Percentiles rank a stretch among this genome's conserved stretches.
These are phyloP conservation scores for Hamigera avellanea DNA, from an alignment of 495 filamentous ascomycete genomes.

Conservation along the genomic window DNA sequence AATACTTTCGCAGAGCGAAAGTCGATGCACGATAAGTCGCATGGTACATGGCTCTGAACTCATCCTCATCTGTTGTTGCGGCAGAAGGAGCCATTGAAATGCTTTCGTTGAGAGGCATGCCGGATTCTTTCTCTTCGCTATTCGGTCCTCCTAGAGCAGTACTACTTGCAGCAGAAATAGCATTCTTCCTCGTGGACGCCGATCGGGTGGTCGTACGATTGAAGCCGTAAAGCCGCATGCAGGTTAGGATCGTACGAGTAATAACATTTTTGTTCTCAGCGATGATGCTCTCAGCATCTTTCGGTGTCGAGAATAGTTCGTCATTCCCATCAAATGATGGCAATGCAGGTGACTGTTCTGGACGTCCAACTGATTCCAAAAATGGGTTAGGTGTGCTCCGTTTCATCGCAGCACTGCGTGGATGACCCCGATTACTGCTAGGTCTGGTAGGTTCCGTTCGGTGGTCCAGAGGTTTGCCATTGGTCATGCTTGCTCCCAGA, in stretches of 20 bases:
- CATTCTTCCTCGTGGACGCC: slow-evolving; percentile 7
- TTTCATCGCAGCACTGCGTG: slow-evolving; percentile 5
- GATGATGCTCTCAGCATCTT: slow-evolving; percentile 24
- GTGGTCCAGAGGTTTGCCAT: slow-evolving; percentile 10
- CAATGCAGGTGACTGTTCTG: slow-evolving; percentile 6
- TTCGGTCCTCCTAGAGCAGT: slow-evolving; percentile 7
- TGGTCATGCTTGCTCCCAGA: slow-evolving; percentile 21
- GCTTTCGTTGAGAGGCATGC: slow-evolving; percentile 1
- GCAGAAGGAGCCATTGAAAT: slow-evolving; percentile 6
- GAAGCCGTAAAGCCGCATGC: slow-evolving; percentile 53
- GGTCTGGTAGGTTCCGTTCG: slow-evolving; percentile 10
- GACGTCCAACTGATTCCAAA: slow-evolving; percentile 11
- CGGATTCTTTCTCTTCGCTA: slow-evolving; percentile 6
- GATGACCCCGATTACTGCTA: slow-evolving; percentile 9
- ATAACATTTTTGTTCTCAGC: slow-evolving; percentile 31
- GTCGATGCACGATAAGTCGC: slow-evolving; percentile 49
- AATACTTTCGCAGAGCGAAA: slow-evolving; percentile 43
- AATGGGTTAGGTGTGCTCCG: slow-evolving; percentile 18
- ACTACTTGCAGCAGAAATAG: neutral
- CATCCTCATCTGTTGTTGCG: slow-evolving; percentile 35
- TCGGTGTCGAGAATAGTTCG: slow-evolving; percentile 8
- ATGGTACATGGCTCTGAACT: slow-evolving; percentile 56
- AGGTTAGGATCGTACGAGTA: slow-evolving; percentile 42
- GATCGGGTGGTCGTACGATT: slow-evolving; percentile 31
- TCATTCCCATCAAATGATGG: slow-evolving; percentile 9